Evolutionary conservation across 2,329 filamentous ascomycete genomes (phyloP), one percentile per base, ranked within the genome.

Genomic region (Clonostachys sp.): DNA sequence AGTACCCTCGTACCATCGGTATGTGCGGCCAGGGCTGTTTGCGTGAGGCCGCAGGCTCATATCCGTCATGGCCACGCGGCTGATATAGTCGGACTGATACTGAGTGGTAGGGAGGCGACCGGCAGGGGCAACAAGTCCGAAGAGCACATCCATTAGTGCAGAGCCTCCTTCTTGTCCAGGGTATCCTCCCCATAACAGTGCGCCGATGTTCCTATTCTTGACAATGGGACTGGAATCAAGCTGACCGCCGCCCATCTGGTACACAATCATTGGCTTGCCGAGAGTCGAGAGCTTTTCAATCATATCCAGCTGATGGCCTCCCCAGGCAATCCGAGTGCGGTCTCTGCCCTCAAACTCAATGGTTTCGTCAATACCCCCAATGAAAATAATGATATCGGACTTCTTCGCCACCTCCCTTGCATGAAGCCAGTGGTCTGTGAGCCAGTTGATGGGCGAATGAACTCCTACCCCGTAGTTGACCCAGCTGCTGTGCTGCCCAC

Each of bases 101-200:
- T 79, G 71, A 2, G 79, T 83, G 2, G 75, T 61, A 1, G 78
- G 75, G 5, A 83, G 57, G 38, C 79, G 65, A 2, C 76, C 80
- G 9, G 78, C 79, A 3, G 77, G 77, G 0, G 75, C 65, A 4
- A 57, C 61, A 4, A 62, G 64, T 3, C 80, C 80, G 8, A 68
- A 74, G 34, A 84, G 55, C 46, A 83, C 65, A 48, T 81, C 70
- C 44, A 81, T 61, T 10, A 83, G 56, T 0, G 80, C 81, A 10
- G 63, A 60, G 3, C 81, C 81, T 12, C 81, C 81, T 39, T 75
- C 74, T 59, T 84, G 80, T 2, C 81, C 80, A 0, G 81, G 80
- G 48, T 80, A 83, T 0, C 79, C 77, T 0, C 67, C 75, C 80
- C 80, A 84, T 0, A 84, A 53, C 1, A 84, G 57, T 0, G 75